Percentiles rank a stretch among this genome's conserved stretches.
Conservation (phyloP, 2,329 filamentous ascomycete species). For the Botrytis fabae region DNA sequence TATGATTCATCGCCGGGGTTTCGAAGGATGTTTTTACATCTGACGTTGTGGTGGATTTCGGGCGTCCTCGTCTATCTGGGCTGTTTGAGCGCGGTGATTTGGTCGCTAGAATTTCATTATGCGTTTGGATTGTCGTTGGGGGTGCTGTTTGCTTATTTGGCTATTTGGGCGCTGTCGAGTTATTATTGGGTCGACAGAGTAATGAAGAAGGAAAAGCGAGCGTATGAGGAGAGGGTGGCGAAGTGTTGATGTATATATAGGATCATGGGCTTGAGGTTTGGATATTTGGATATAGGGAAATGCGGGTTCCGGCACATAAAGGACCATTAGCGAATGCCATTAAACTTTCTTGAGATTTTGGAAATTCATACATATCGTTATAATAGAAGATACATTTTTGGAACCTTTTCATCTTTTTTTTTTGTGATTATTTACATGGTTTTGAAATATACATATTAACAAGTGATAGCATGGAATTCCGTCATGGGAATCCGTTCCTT, state of each 20-base stretch:
- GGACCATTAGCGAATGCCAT: neutral
- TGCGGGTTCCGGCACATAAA: neutral
- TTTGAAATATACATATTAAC: neutral
- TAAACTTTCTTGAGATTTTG: neutral
- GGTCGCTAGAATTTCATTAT: constrained; percentile 33
- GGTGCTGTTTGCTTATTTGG: constrained; percentile 30
- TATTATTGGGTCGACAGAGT: constrained; percentile 27
- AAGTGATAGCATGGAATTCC: constrained; percentile 1
- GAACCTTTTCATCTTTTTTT: neutral
- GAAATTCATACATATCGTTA: neutral
- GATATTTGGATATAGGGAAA: neutral
- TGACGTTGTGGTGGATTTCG: constrained; percentile 33
- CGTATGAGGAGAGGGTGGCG: constrained; percentile 19
- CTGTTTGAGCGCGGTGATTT: constrained; percentile 31
- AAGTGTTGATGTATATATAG: constrained; percentile 5
- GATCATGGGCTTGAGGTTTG: neutral
- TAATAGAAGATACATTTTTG: neutral
- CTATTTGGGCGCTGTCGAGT: constrained; percentile 28
- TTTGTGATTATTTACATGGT: neutral
- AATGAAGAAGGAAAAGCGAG: constrained; percentile 28
- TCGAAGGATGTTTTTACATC: constrained; percentile 27
- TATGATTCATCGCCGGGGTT: constrained; percentile 30
- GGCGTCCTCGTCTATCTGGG: constrained; percentile 30
- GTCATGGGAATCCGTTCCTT: constrained; percentile 12
- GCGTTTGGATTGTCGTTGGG: constrained; percentile 31